Evolutionary conservation across 495 filamentous ascomycete genomes (phyloP), one percentile per base, ranked within the genome.

Genomic region (Aspergillus incahuasiensis): DNA sequence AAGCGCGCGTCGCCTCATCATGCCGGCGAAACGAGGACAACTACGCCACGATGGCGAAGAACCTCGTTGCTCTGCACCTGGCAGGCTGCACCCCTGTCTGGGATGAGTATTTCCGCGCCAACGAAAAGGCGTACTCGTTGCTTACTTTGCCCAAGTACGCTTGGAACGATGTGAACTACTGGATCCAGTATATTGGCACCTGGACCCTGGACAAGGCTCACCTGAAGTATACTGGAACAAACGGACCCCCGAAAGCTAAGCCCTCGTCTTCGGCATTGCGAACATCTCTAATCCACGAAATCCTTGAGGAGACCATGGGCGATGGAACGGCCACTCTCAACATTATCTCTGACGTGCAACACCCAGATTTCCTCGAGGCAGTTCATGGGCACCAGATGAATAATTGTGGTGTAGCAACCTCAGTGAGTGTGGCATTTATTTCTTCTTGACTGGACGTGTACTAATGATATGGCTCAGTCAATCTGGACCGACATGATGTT

Each of bases 101-200:
- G 84, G 79, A 79, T 52, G 87, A 87, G 60, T 88, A 80, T 58
- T 83, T 86, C 70, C 68, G 74, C 6, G 80, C 84, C 55, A 88
- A 86, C 60, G 62, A 69, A 24, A 54, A 68, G 3, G 76, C 72
- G 5, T 76, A 79, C 6, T 65, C 72, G 6, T 69, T 89, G 9
- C 63, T 91, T 21, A 35, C 32, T 16, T 76, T 92, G 2, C 88
- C 88, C 4, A 67, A 77, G 6, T 94, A 92, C 56, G 68, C 71
- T 0, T 79, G 67, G 67, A 66, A 73, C 32, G 32, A 63, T 7
- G 68, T 70, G 39, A 72, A 68, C 39, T 74, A 75, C 54, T 79
- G 76, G 76, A 68, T 79, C 5, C 62, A 69, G 8, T 79, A 79
- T 49, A 51, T 58, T 1, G 62, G 61, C 0, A 57, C 69, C 46